Base-by-base conservation (phyloP, 192 early-diverging fungal species). In the Backusella tarrabulga region DNA sequence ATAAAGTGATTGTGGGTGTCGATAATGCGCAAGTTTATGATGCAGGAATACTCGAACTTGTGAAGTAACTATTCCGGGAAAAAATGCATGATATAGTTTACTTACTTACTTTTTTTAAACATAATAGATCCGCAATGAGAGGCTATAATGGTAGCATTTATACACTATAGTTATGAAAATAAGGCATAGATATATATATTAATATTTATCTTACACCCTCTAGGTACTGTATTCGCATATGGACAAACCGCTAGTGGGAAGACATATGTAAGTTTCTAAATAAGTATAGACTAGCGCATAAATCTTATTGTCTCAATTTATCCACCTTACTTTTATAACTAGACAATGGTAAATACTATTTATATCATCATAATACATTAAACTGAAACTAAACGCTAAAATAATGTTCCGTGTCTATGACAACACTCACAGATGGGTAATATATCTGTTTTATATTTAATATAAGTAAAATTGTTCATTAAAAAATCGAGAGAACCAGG, bases 191-290 rank as follows among this genome's bases (percentile, higher is more conserved):
- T 46, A 19, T 26, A 35, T 38, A 35, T 38, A 23, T 26, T 70
- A 42, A 70, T n/a, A 71, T 40, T 12, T 42, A 9, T 71, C 1
- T 17, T 46, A 5, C 4, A 44, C 29, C 23, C 26, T 34, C 15
- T 29, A 71, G 70, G 70, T 7, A 71, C 70, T 34, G 70, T 71
- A 2, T 99, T 99, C 87, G 97, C 98, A 6, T 99, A 99, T 85
- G 98, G 98, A 14, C 97, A 98, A 80, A 99, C 98, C 12, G 93
- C 96, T 5, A 94, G 93, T 14, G 98, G 98, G 67, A 99, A 99
- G 80, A 98, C 98, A 44, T 90, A 89, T 83, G 88, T 90, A 85
- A 77, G 85, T 71, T 35, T 1, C 23, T 11, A 60, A 75, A 44
- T 75, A 36, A 68, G 15, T 0, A 34, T 68, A 68, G 1, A 17